Base-by-base conservation (phyloP, 1,139 yeast species). In the Lodderomyces theae region DNA sequence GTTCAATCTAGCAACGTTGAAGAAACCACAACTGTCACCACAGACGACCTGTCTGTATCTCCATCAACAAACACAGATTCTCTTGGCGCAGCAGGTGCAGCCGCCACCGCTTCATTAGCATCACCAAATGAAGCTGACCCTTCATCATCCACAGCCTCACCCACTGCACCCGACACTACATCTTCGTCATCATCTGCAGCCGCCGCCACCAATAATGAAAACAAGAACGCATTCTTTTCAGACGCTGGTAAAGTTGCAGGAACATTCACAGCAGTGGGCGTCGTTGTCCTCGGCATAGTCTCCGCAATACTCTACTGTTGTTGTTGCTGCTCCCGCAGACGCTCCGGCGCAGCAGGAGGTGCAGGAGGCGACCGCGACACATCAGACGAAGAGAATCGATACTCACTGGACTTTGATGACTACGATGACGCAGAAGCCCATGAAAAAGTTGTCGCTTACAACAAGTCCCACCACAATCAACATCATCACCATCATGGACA, bases 241-340 rank as follows among this genome's bases (percentile, higher is more conserved):
- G 61, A 74, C 39, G 74, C 69, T 42, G 87, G 86, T 1, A 80
- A 80, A 50, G 88, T 83, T 1, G 89, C 87, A 0, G 89, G 89
- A 10, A 80, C 82, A 0, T 83, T 83, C 58, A 74, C 84, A 0
- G 88, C 76, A 0, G 88, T 83, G 5, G 88, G 84, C 2, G 55
- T 82, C 3, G 78, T 77, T 2, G 76, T 61, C 0, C 53, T 72
- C 1, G 78, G 70, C 0, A 37, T 79, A 1, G 46, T 77, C 1
- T 32, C 51, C 0, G 66, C 60, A 2, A 42, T 66, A 1, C 43
- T 68, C 6, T 69, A 65, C 50, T 69, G 68, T 51, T 71, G 74
- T 47, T 69, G 70, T 44, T 66, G 65, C 32, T 43, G 35, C 38
- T 48, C 42, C 21, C 39, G 47, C n/a, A 28, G n/a, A 28, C 31